Conservation (phyloP, 2,329 filamentous ascomycete species). For the Venturiaceae sp. region DNA sequence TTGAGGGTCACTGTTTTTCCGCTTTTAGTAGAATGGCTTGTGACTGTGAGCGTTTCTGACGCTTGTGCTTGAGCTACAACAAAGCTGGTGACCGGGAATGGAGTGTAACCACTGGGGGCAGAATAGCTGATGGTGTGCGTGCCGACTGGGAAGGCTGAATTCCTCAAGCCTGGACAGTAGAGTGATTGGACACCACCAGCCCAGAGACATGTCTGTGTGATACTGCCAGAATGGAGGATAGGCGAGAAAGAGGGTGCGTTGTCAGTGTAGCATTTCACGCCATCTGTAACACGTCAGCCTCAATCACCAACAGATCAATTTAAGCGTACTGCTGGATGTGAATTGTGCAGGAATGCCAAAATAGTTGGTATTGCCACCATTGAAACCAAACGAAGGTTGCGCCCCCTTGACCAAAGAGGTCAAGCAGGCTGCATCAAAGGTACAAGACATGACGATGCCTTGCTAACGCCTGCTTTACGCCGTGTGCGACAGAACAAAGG, state of each 20-base stretch:
- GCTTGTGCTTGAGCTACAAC: not conserved
- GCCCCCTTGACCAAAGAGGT: not conserved
- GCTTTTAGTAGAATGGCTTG: not conserved
- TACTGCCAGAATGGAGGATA: not conserved
- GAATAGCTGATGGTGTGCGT: not conserved
- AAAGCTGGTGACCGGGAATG: not conserved
- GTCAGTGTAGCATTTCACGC: not conserved
- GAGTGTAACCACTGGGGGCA: not conserved
- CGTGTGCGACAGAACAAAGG: not conserved
- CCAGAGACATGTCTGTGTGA: not conserved
- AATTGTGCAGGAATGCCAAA: not conserved
- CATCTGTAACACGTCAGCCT: not conserved
- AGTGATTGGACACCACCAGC: not conserved
- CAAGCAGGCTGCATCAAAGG: not conserved
- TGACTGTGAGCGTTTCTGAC: too few relatives aligned
- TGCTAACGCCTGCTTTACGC: not conserved
- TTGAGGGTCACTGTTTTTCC: not conserved
- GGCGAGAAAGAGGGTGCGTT: not conserved
- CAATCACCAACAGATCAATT: too few relatives aligned
- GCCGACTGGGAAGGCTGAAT: not conserved
- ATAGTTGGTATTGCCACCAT: not conserved
- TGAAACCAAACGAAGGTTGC: slow-evolving; percentile 1
- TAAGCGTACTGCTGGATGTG: not conserved
- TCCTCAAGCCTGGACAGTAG: not conserved
- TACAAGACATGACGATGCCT: not conserved